phyloP scores from a whole-genome alignment of 176 grass and related monocot genomes.

The Poa annua region DNA sequence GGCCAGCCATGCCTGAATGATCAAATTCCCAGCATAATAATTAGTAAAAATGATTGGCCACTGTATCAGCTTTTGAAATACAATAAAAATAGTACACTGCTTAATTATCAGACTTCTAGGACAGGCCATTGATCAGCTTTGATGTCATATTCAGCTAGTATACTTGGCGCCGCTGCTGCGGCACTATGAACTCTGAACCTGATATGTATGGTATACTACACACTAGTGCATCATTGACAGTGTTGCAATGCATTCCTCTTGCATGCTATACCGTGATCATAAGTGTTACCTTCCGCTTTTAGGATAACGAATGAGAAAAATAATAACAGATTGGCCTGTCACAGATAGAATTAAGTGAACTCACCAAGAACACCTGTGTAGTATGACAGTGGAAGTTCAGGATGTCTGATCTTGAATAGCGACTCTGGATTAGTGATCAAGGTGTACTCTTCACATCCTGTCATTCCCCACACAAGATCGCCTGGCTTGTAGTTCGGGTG shows the following conservation, averaged over 20 bases:
- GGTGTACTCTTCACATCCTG: constrained; percentile 75
- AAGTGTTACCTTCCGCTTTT: no score
- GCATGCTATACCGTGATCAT: no score
- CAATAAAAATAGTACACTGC: background rate
- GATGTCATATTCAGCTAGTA: no score
- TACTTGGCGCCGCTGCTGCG: no score
- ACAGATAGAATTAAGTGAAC: constrained; percentile 31
- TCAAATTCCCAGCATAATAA: background rate
- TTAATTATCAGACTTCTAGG: background rate
- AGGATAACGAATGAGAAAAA: background rate
- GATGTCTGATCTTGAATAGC: constrained; percentile 35
- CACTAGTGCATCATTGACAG: no score
- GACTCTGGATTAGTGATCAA: constrained; percentile 45
- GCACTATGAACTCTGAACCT: no score
- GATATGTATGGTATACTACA: no score
- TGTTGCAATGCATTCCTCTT: no score
- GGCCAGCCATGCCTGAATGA: background rate
- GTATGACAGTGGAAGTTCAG: constrained; percentile 62
- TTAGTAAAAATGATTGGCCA: background rate
- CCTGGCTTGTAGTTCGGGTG: background rate
- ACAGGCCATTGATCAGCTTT: background rate
- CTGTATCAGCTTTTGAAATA: background rate
- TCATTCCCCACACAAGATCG: constrained; percentile 29
- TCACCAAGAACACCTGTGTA: constrained; percentile 56
- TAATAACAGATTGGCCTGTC: background rate